These are phyloP conservation scores for Penicillium parvum DNA, from an alignment of 495 filamentous ascomycete genomes.

Conservation along the genomic window DNA sequence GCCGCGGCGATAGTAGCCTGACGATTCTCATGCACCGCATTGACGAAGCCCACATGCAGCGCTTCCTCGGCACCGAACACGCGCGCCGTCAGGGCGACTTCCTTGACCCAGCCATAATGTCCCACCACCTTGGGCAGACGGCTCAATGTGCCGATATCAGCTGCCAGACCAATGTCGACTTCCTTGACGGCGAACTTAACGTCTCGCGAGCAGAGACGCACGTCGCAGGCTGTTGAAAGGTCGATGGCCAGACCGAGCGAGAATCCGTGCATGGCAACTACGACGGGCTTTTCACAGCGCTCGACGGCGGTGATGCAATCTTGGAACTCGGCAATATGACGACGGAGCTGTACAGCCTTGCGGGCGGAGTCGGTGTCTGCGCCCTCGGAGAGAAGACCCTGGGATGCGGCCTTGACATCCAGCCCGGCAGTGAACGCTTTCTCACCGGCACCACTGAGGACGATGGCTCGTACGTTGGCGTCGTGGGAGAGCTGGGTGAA, in stretches of 20 bases:
- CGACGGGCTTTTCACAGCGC: constrained; percentile 88
- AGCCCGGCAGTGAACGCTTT: constrained; percentile 79
- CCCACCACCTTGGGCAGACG: constrained; percentile 83
- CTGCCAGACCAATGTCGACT: constrained; percentile 91
- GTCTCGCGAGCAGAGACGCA: constrained; percentile 65
- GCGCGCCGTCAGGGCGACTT: constrained; percentile 75
- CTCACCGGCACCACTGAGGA: constrained; percentile 79
- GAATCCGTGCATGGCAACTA: constrained; percentile 78
- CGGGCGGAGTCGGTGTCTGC: constrained; percentile 55
- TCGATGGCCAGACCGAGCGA: constrained; percentile 82
- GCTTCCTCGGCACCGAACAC: constrained; percentile 79
- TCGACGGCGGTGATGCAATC: constrained; percentile 70
- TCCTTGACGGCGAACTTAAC: constrained; percentile 80
- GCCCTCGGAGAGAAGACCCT: constrained; percentile 22
- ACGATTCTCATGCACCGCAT: constrained; percentile 65
- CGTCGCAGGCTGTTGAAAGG: constrained; percentile 69
- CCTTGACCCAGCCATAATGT: constrained; percentile 81
- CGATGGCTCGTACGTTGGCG: constrained; percentile 67
- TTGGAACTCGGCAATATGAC: constrained; percentile 74
- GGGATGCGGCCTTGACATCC: constrained; percentile 66
- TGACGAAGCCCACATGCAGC: constrained; percentile 76
- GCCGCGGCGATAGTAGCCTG: constrained; percentile 56
- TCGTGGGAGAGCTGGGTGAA: constrained; percentile 71
- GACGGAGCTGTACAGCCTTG: constrained; percentile 57
- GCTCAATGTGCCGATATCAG: constrained; percentile 84